phyloP scores from a whole-genome alignment of 1,139 yeast genomes.

The Geotrichum macrosporum region DNA sequence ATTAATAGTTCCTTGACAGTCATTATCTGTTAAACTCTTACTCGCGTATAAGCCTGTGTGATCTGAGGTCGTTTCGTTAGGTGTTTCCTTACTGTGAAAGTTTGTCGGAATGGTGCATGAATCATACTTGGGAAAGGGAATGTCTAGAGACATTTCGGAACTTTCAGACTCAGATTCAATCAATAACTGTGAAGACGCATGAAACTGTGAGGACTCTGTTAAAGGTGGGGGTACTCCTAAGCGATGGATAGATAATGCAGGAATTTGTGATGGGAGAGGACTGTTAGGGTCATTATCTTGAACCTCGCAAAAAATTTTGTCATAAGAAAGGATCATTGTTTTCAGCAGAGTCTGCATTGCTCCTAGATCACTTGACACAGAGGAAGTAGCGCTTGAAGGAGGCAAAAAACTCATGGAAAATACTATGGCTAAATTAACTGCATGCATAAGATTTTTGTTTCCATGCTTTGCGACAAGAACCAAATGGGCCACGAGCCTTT shows the following conservation, averaged over 20 bases:
- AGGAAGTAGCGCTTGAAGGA: conserved; percentile 25
- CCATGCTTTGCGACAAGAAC: conserved; percentile 53
- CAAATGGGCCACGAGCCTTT: conserved; percentile 65
- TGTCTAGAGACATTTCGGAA: conserved; percentile 6
- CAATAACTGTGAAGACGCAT: conserved; percentile 1
- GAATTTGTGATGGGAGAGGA: conserved; percentile 15
- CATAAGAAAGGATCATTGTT: conserved; percentile 35
- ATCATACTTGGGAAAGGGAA: neutral
- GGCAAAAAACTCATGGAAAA: conserved; percentile 56
- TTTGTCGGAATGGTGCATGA: neutral
- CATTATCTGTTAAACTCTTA: too few species aligned
- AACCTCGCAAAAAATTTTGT: conserved; percentile 30
- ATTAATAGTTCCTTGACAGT: too few species aligned
- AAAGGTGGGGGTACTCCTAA: conserved; percentile 9
- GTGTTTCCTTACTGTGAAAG: too few species aligned
- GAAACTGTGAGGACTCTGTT: conserved; percentile 1
- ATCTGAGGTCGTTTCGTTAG: too few species aligned
- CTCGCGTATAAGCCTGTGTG: too few species aligned
- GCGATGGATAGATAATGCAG: conserved; percentile 8
- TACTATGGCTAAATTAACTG: conserved; percentile 76
- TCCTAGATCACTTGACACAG: conserved; percentile 33
- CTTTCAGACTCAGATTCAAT: conserved; percentile 2
- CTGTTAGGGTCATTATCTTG: conserved; percentile 15
- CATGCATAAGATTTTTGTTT: conserved; percentile 66
- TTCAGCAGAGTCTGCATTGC: conserved; percentile 40